Conservation (phyloP, 2,329 filamentous ascomycete genomes). For the Calonectria montana region DNA sequence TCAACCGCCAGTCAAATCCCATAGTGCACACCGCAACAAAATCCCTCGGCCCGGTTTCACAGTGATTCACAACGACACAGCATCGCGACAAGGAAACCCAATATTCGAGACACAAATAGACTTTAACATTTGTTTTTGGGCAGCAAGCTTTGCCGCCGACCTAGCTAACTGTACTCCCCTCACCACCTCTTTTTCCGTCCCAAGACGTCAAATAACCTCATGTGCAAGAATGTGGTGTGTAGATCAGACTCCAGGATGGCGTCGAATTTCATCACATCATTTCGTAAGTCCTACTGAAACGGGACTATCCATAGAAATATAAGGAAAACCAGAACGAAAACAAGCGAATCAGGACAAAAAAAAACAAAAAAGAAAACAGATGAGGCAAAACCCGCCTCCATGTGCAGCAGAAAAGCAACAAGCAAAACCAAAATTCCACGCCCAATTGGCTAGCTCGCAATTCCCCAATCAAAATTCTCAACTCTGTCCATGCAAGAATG, state of each 20-base stretch:
- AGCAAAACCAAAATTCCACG: conserved; percentile 26
- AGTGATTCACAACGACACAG: neutral
- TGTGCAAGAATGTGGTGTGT: conserved; percentile 18
- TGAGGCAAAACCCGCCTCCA: conserved; percentile 5
- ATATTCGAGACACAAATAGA: conserved; percentile 8
- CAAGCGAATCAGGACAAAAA: neutral
- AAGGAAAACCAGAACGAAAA: conserved; percentile 13
- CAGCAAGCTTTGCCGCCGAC: conserved; percentile 9
- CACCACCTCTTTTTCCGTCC: neutral
- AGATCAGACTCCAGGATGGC: conserved; percentile 19
- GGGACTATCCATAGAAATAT: conserved; percentile 39
- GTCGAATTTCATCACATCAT: conserved; percentile 41
- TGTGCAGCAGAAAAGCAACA: conserved; percentile 1
- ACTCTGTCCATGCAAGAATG: conserved; percentile 14
- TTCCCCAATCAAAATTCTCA: conserved; percentile 36
- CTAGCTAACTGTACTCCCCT: conserved; percentile 1
- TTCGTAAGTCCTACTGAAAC: conserved; percentile 40
- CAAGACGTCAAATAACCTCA: conserved; percentile 14
- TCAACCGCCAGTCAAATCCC: neutral
- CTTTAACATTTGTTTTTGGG: conserved; percentile 20
- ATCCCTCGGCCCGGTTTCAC: conserved; percentile 4
- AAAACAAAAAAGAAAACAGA: conserved; percentile 13
- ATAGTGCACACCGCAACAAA: neutral
- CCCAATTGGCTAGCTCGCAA: conserved; percentile 29
- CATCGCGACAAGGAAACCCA: neutral